These are phyloP conservation scores for Metschnikowia continentalis DNA, from an alignment of 805 yeast species.

Conservation along the genomic window DNA sequence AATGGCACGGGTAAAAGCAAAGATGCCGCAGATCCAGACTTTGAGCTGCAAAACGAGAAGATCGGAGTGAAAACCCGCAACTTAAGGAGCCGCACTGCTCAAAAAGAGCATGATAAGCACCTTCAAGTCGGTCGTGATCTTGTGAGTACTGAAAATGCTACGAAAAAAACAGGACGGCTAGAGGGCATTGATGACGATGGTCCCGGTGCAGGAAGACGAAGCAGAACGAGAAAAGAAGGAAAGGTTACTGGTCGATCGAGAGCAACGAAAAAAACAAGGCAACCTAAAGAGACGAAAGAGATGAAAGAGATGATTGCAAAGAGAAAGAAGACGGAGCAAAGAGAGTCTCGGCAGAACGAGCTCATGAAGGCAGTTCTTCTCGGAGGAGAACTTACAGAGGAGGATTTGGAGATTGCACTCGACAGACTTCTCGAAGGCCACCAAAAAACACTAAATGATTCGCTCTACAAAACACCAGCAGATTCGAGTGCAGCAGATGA, in stretches of 20 bases:
- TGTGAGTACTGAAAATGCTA: neutral
- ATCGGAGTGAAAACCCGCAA: neutral
- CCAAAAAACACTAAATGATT: constrained; percentile 17
- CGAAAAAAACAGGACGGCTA: neutral
- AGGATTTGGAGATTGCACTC: constrained; percentile 18
- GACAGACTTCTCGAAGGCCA: constrained; percentile 20
- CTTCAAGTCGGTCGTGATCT: neutral
- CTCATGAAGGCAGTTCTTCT: constrained; percentile 26
- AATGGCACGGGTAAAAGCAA: constrained; percentile 9
- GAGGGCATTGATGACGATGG: neutral
- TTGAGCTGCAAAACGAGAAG: constrained; percentile 6
- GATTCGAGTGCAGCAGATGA: constrained; percentile 17
- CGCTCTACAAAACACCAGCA: constrained; percentile 18
- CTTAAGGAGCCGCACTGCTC: neutral
- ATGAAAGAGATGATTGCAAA: neutral
- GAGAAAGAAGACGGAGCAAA: constrained; percentile 2
- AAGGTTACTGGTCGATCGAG: neutral
- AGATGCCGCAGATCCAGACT: constrained; percentile 11
- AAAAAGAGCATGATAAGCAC: neutral
- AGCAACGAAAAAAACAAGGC: neutral
- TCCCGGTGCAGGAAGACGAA: neutral
- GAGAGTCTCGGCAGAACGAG: constrained; percentile 14
- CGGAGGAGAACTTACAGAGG: constrained; percentile 29
- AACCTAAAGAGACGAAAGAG: neutral
- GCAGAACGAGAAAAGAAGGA: neutral